These are phyloP conservation scores for Hemerocallis citrina DNA, from an alignment of 106 monocot species.

Conservation along the genomic window DNA sequence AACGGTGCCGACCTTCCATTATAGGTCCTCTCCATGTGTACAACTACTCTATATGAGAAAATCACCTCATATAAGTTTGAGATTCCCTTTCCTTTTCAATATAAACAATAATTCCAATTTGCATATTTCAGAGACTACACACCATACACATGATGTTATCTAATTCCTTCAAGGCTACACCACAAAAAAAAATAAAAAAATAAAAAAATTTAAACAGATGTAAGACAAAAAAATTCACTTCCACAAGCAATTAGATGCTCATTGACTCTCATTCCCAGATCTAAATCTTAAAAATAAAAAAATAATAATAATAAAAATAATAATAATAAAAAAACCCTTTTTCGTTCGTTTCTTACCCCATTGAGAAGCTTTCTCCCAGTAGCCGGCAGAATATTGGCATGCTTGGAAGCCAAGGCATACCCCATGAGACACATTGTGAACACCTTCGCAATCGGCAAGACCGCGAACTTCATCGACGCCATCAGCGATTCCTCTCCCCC, in stretches of 20 bases:
- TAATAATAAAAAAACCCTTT: no score
- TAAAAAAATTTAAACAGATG: neutral
- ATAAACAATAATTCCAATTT: no score
- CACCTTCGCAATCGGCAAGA: slow-evolving; percentile 85
- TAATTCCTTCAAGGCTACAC: neutral
- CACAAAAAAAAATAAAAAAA: neutral
- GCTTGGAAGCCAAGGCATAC: slow-evolving; percentile 79
- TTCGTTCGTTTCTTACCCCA: slow-evolving; percentile 50
- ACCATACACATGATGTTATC: no score
- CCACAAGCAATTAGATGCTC: neutral
- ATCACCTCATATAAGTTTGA: no score
- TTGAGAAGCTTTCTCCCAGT: slow-evolving; percentile 90
- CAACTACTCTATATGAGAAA: no score
- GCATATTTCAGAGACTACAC: no score
- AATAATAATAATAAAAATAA: neutral
- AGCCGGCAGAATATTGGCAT: slow-evolving; percentile 72
- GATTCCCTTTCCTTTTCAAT: no score
- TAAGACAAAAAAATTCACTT: no score
- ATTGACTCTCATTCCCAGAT: neutral
- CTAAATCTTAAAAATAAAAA: neutral
- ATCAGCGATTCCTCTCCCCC: slow-evolving; percentile 47
- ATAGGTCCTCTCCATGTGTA: no score
- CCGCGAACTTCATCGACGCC: slow-evolving; percentile 58
- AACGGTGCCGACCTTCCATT: no score
- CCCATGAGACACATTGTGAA: slow-evolving; percentile 86